These are phyloP conservation scores for Solanum virginianum DNA, from an alignment of 257 asterid species.

Conservation along the genomic window DNA sequence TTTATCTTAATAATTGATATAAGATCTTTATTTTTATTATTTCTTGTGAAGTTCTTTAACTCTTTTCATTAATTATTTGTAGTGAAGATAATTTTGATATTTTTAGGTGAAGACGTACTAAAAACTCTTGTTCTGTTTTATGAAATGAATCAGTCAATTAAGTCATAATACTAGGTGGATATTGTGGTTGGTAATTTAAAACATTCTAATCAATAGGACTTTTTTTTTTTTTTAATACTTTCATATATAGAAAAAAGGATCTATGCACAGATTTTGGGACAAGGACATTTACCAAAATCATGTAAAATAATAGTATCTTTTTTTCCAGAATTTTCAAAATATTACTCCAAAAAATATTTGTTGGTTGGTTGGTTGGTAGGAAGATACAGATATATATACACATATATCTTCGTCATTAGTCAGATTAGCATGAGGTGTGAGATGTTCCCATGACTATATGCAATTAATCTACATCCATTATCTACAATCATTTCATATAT, in stretches of 20 bases:
- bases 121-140: background rate
- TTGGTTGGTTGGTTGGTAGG: background rate
- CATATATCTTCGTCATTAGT: background rate
- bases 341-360: background rate
- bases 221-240: background rate
- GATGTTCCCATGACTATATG: background rate
- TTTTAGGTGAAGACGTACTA: background rate
- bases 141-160: background rate
- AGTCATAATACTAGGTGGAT: background rate
- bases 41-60: background rate
- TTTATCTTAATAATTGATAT: no score
- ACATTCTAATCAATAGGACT: background rate
- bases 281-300: background rate
- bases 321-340: background rate
- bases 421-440: background rate
- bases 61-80: background rate
- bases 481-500: background rate
- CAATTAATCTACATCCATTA: background rate
- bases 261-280: background rate
- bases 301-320: background rate
- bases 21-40: no score
- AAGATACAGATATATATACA: background rate
- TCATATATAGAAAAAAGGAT: background rate
- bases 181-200: background rate
- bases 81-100: background rate